Percentiles rank a stretch among this genome's conserved stretches.
phyloP scores from a whole-genome alignment of 1,284 basidiomycete species.

The Termitomyces sp. region DNA sequence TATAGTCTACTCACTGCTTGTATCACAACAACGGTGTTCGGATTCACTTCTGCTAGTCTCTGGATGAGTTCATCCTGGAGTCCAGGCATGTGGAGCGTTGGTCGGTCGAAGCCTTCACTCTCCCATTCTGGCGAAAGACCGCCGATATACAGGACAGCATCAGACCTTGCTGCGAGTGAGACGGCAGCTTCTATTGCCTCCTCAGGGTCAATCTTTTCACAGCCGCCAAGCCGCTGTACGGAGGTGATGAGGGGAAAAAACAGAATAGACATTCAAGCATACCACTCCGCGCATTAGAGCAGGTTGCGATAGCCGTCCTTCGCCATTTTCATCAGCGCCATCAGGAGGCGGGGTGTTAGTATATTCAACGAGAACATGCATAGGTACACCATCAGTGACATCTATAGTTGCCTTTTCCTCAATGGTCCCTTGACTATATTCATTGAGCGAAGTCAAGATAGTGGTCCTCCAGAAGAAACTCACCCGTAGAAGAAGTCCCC shows the following conservation, averaged over 20 bases:
- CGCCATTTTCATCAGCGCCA: constrained; percentile 38
- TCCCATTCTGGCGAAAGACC: constrained; percentile 70
- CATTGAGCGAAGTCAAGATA: not conserved
- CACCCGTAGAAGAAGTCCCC: constrained; percentile 67
- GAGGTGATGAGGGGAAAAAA: not conserved
- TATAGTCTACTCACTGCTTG: constrained; percentile 47
- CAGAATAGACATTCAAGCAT: constrained; percentile 20
- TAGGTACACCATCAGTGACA: constrained; percentile 38
- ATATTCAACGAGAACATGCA: constrained; percentile 55
- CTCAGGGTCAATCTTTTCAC: constrained; percentile 57
- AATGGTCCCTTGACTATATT: constrained; percentile 48
- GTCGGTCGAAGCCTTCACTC: constrained; percentile 64
- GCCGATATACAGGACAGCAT: constrained; percentile 56
- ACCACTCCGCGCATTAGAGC: constrained; percentile 66
- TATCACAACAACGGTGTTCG: constrained; percentile 60
- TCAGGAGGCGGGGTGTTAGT: constrained; percentile 53
- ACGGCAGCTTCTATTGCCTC: constrained; percentile 55
- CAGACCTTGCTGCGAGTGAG: constrained; percentile 49
- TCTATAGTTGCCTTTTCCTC: constrained; percentile 52
- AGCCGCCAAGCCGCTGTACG: constrained; percentile 55
- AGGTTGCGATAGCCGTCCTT: constrained; percentile 45
- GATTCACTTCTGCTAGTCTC: constrained; percentile 54
- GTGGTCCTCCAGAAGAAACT: constrained; percentile 14
- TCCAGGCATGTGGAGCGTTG: constrained; percentile 53
- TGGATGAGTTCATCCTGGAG: constrained; percentile 59